Base-by-base conservation (phyloP, 768 basidiomycete genomes). In the Hericium erinaceus region DNA sequence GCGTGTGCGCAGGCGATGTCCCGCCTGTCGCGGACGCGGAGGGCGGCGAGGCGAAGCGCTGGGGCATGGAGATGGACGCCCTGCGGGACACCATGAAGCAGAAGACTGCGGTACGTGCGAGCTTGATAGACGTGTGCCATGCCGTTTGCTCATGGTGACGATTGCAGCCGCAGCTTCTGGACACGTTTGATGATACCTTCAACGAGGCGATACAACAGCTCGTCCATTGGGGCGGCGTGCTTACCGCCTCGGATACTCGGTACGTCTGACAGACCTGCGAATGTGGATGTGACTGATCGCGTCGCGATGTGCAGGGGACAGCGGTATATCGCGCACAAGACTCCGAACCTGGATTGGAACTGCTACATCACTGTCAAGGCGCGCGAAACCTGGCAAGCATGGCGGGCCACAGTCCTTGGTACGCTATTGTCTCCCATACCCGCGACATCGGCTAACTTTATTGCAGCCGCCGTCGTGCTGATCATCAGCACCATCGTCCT, bases 141-240 rank as follows among this genome's bases (percentile, higher is more conserved):
- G 51, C 6, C 9, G 13, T 11, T 4, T 15, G 44, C n/a, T 33
- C 54, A 41, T 59, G 13, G 51, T 48, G 16, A 52, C 37, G 12
- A 40, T 48, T 50, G 39, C 44, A 88, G 87, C 74, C 78, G 39
- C 77, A 79, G 58, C 72, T 85, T 65, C 70, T 80, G 59, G 72
- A 56, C 22, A 73, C 72, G 11, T 88, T 89, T 65, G 83, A 86
- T 65, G 87, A 88, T 56, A 81, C 84, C 44, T 92, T 89, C 66
- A 77, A 83, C 63, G 83, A 87, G 68, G 91, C 91, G 20, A 83
- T 94, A 59, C 82, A 85, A 61, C 83, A 92, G 64, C 72, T 93
- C 55, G 74, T 81, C 49, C 76, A 83, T 66, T 89, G 84, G 82
- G 87, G 85, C 57, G 83, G 85, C 16, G 77, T 92, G 24, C 74